phyloP scores from a whole-genome alignment of 805 yeast genomes.

The Cyberlindnera japonica region DNA sequence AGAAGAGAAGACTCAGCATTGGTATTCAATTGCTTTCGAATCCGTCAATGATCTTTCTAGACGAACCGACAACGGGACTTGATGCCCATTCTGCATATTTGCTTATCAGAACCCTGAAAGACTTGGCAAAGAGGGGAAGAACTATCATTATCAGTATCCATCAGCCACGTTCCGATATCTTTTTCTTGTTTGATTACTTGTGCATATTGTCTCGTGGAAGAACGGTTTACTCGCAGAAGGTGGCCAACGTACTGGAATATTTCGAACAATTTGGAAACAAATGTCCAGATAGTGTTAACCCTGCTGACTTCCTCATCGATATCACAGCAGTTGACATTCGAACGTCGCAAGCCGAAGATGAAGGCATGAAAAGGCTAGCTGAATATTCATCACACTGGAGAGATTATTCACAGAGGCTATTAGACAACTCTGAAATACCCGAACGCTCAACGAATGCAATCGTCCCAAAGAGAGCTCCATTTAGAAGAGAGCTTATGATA shows the following conservation, averaged over 20 bases:
- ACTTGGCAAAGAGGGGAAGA: conserved; percentile 57
- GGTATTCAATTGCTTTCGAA: conserved; percentile 79
- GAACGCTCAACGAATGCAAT: neutral
- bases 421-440: neutral
- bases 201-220: conserved; percentile 65
- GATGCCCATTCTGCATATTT: conserved; percentile 76
- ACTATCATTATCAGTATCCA: conserved; percentile 77
- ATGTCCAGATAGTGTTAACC: conserved; percentile 43
- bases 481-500: conserved; percentile 40
- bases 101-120: conserved; percentile 58
- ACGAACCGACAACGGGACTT: conserved; percentile 85
- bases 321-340: conserved; percentile 46
- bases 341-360: conserved; percentile 32
- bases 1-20: conserved; percentile 71
- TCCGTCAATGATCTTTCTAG: conserved; percentile 74
- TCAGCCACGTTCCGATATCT: conserved; percentile 82
- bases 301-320: conserved; percentile 51
- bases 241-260: conserved; percentile 39
- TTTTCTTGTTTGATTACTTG: conserved; percentile 63
- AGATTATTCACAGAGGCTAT: conserved; percentile 3
- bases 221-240: conserved; percentile 41
- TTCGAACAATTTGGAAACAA: conserved; percentile 40
- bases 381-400: conserved; percentile 36
- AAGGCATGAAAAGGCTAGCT: conserved; percentile 31
- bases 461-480: conserved; percentile 34